Evolutionary conservation across 2,329 filamentous ascomycete species (phyloP), one percentile per base, ranked within the genome.

Genomic region (Kalaharituber pfeilii): DNA sequence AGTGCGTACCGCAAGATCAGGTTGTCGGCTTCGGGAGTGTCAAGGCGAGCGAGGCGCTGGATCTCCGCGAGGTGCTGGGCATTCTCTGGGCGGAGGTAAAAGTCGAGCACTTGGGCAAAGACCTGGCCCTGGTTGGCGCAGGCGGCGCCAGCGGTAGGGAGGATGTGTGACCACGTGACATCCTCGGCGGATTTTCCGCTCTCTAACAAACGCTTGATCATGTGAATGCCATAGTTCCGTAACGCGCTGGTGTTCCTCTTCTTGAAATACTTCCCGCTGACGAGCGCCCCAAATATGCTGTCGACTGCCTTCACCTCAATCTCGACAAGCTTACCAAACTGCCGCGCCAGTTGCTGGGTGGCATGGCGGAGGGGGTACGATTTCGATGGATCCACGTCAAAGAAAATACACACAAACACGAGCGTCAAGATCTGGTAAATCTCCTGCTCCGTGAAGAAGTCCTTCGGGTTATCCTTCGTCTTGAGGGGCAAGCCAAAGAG

Each of bases 21-120:
- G 1, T 78, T 72, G 59, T 86, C 81, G 0, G 73, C 75, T 58
- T 80, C 76, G 1, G 70, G 70, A 0, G 74, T 70, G 3, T 78
- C 71, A 36, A 74, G 65, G 29, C 72, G 69, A 26, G 84, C 77
- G 15, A 83, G 69, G 18, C 69, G 69, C 60, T 81, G 74, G 53
- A 88, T 73, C 44, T 79, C 76, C 0, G 75, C 70, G 0, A 83
- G 67, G 62, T 86, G 71, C 11, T 69, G 60, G 53, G 71, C 67
- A 60, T 78, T 76, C 28, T 75, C 68, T 2, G 74, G 69, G 0
- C 76, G 75, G 4, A 87, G 73, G 64, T 83, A 87, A 68, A 77
- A 86, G 65, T 87, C 82, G 18, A 86, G 71, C 1, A 82, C 73
- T 69, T 84, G 81, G 1, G 81, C 78, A 64, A 87, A 86, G 62